Evolutionary conservation across 2,329 filamentous ascomycete species (phyloP), one percentile per base, ranked within the genome.

Genomic region (Madurella mycetomatis): DNA sequence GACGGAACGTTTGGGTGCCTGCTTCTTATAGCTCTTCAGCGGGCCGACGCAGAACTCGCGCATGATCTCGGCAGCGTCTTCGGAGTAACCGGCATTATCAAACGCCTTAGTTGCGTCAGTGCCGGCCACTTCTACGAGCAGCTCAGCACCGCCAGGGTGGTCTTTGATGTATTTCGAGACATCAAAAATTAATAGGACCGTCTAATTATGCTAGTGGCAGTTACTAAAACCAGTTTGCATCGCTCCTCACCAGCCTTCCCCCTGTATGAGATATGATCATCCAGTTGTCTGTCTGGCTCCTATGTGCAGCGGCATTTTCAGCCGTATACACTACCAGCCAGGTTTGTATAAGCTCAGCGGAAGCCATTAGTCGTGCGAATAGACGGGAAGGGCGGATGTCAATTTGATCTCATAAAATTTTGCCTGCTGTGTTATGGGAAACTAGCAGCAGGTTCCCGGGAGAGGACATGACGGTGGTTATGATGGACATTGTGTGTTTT

Each of bases 81-180:
- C 87, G 45, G 86, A 90, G 75, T 95, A 90, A 43, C 89, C 89
- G 39, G 90, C 88, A 65, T 92, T 87, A 72, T 94, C 88, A 65
- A 92, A 94, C 41, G 84, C 86, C 67, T 89, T 85, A 42, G 86
- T 89, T 46, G 86, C 85, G 71, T 94, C 88, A 62, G 85, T 84
- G 54, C 90, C 90, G 62, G 80, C 88, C 30, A 89, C 85, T 59
- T 92, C 89, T 55, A 89, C 76, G 41, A 94, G 76, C 56, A 92
- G 82, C 66, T 92, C 88, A 65, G 86, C 83, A 67, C 90, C 90
- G 63, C 89, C 89, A 51, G 83, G 83, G 57, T 86, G 83, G 53
- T 85, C 81, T 19, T 77, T 69, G 1, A 81, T 56, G 58, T 84
- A 86, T 42, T 76, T 73, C 1, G 82, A 77, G 11, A 84, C 69